A percentile compares a stretch with the other conserved stretches of the same genome.
Conservation (phyloP, 768 basidiomycete genomes). For the Pleurotus cornucopiae region DNA sequence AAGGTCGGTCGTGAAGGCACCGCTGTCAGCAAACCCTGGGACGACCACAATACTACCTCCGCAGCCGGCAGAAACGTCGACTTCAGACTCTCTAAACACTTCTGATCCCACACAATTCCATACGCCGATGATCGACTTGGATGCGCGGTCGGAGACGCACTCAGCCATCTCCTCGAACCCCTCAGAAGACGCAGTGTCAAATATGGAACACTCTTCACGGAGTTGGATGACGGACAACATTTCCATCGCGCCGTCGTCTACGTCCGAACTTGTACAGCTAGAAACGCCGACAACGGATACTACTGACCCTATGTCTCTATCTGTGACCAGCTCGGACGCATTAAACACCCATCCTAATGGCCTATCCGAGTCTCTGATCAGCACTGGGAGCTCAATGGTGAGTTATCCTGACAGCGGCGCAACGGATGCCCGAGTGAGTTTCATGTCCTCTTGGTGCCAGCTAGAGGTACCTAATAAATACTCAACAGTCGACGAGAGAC, state of each 20-base stretch:
- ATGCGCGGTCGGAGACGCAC: slow-evolving; percentile 31
- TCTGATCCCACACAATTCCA: slow-evolving; percentile 4
- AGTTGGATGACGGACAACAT: slow-evolving; percentile 26
- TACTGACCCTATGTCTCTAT: slow-evolving; percentile 15
- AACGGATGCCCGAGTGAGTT: slow-evolving; percentile 7
- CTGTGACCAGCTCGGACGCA: slow-evolving; percentile 15
- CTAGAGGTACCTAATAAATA: neutral
- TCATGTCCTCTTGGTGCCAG: too few relatives aligned
- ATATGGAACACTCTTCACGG: slow-evolving; percentile 27
- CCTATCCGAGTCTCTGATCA: slow-evolving; percentile 38
- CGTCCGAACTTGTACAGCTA: neutral
- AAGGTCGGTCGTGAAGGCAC: neutral
- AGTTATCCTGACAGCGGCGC: slow-evolving; percentile 20
- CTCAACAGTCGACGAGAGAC: slow-evolving; percentile 20
- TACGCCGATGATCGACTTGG: slow-evolving; percentile 11
- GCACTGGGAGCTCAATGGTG: slow-evolving; percentile 29
- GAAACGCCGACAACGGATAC: neutral
- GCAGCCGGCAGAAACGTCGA: neutral
- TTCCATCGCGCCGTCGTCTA: neutral
- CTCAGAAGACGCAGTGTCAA: slow-evolving; percentile 35
- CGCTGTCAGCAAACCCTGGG: slow-evolving; percentile 15
- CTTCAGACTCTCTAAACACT: neutral
- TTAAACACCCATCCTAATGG: slow-evolving; percentile 12
- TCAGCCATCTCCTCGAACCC: slow-evolving; percentile 26
- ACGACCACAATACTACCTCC: slow-evolving; percentile 2